Evolutionary conservation across 306 rosid genomes (phyloP).

Genomic region (Fagus sylvatica): DNA sequence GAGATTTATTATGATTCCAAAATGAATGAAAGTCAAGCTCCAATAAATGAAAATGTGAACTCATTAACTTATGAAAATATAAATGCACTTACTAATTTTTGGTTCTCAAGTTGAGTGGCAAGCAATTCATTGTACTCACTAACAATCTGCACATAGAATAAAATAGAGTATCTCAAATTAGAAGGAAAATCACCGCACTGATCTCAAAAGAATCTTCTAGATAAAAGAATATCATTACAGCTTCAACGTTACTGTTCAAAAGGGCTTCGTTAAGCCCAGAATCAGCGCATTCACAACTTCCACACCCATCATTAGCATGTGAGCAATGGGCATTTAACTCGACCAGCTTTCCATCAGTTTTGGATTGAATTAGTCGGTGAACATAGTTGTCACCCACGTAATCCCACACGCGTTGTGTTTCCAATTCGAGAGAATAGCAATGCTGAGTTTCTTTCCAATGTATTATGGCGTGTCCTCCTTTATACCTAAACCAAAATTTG

Average conservation of each 20-base stretch:
- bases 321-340: slow-evolving; percentile 77
- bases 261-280: slow-evolving; percentile 73
- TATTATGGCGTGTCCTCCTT: slow-evolving; percentile 86
- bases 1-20: slow-evolving; percentile 7
- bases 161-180: slow-evolving; percentile 22
- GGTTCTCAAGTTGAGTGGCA: slow-evolving; percentile 87
- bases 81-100: slow-evolving; percentile 64
- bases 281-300: slow-evolving; percentile 73
- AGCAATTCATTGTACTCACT: slow-evolving; percentile 90
- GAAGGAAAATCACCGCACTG: slow-evolving; percentile 6
- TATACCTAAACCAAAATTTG: slow-evolving; percentile 52
- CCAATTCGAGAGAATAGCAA: slow-evolving; percentile 94
- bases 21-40: slow-evolving; percentile 1
- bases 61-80: neutral
- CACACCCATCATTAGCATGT: slow-evolving; percentile 53
- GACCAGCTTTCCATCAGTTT: slow-evolving; percentile 91
- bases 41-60: slow-evolving; percentile 4
- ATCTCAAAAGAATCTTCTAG: slow-evolving; percentile 2
- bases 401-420: slow-evolving; percentile 95
- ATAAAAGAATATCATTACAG: slow-evolving; percentile 57
- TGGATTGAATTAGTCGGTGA: slow-evolving; percentile 88
- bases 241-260: slow-evolving; percentile 88
- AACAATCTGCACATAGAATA: slow-evolving; percentile 64
- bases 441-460: slow-evolving; percentile 98
- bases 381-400: slow-evolving; percentile 95